Conservation (phyloP, 1,139 yeast genomes). For the Lodderomyces elongisporus region DNA sequence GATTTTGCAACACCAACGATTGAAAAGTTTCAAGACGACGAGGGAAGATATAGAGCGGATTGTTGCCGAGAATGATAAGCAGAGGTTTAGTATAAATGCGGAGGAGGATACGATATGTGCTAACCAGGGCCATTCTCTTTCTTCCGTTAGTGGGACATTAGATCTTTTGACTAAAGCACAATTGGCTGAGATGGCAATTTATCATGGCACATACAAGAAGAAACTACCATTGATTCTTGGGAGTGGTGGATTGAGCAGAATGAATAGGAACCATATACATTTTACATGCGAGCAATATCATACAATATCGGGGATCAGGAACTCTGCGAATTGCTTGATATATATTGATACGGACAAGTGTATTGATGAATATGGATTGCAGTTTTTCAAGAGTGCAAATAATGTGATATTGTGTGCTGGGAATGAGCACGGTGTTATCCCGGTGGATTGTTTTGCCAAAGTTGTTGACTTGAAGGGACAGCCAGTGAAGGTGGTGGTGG, state of each 20-base stretch:
- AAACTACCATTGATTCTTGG: conserved; percentile 47
- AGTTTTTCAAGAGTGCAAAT: conserved; percentile 62
- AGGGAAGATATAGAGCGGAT: conserved; percentile 54
- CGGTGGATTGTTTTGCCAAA: conserved; percentile 40
- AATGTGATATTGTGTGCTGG: conserved; percentile 73
- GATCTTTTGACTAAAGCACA: conserved; percentile 19
- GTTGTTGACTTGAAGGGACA: conserved; percentile 19
- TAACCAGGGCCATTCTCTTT: conserved; percentile 84
- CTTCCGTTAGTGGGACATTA: conserved; percentile 36
- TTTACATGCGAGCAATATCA: conserved; percentile 37
- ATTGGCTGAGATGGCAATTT: conserved; percentile 30
- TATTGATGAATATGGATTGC: conserved; percentile 37
- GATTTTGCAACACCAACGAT: conserved; percentile 52
- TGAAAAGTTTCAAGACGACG: conserved; percentile 53
- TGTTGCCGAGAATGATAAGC: conserved; percentile 63
- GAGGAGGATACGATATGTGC: conserved; percentile 56
- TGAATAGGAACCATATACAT: conserved; percentile 84
- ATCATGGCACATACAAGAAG: conserved; percentile 74
- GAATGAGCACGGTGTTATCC: conserved; percentile 48
- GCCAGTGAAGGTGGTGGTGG: conserved; percentile 6
- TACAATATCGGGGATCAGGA: conserved; percentile 67
- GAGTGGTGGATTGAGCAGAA: conserved; percentile 56
- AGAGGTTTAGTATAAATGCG: conserved; percentile 49
- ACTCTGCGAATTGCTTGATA: conserved; percentile 54
- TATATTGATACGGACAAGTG: conserved; percentile 53